Conservation (phyloP, 805 yeast species). For the Metschnikowia aberdeeniae region DNA sequence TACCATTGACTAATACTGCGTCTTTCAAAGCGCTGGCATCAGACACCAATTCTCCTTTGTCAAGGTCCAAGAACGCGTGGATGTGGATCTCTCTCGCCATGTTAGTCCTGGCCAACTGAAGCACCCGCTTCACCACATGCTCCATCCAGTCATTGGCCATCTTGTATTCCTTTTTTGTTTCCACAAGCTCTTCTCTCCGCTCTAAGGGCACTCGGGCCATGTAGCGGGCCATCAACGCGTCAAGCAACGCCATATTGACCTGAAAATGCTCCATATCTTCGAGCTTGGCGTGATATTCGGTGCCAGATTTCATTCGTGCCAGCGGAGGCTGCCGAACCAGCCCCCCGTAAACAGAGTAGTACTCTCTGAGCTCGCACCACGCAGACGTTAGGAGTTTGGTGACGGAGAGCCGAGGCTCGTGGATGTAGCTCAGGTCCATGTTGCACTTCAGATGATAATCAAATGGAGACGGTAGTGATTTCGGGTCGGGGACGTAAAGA, state of each 20-base stretch:
- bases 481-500: conserved; percentile 7
- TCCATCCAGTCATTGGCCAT: conserved; percentile 37
- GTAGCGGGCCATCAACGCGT: conserved; percentile 8
- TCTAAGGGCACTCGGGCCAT: conserved; percentile 9
- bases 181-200: conserved; percentile 11
- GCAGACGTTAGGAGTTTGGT: conserved; percentile 53
- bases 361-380: conserved; percentile 67
- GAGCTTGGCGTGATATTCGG: conserved; percentile 16
- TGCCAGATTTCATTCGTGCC: conserved; percentile 45
- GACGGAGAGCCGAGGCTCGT: conserved; percentile 45
- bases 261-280: conserved; percentile 36
- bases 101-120: conserved; percentile 41
- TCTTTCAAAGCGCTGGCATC: conserved; percentile 10
- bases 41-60: conserved; percentile 14
- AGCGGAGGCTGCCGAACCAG: conserved; percentile 20
- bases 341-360: conserved; percentile 50
- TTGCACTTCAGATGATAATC: conserved; percentile 10
- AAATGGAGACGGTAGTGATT: conserved; percentile 13
- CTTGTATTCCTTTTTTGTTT: conserved; percentile 16
- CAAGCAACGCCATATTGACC: conserved; percentile 39
- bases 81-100: conserved; percentile 60
- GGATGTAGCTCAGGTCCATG: conserved; percentile 9
- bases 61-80: conserved; percentile 46
- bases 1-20: conserved; percentile 55
- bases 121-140: conserved; percentile 36